A percentile compares a stretch with the other conserved stretches of the same genome.
Evolutionary conservation across 768 basidiomycete genomes (phyloP).

Genomic region (Dacryopinax spathularia): DNA sequence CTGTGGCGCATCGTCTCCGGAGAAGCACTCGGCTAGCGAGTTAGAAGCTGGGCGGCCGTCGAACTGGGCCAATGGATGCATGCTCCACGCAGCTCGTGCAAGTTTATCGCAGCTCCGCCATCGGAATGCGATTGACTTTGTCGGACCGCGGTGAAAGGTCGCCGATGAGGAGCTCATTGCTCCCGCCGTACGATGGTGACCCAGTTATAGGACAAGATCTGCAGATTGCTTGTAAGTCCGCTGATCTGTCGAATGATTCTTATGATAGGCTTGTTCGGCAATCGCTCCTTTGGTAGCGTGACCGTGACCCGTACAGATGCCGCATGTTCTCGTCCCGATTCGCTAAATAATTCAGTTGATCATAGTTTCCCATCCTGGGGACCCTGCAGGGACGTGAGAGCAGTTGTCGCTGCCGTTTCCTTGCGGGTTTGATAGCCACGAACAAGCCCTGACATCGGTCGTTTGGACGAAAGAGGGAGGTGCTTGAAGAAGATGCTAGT

Average conservation of each 20-base stretch:
- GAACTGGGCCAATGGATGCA: neutral
- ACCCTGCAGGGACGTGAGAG: neutral
- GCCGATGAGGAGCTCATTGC: too few species aligned
- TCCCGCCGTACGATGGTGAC: too few species aligned
- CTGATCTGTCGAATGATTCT: too few species aligned
- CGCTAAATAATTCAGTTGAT: neutral
- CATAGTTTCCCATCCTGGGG: neutral
- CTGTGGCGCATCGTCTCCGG: constrained; percentile 1
- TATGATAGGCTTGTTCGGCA: too few species aligned
- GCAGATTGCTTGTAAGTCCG: too few species aligned
- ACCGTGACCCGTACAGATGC: neutral
- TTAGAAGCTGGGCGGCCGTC: neutral
- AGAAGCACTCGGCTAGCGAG: constrained; percentile 3
- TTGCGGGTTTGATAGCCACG: too few species aligned
- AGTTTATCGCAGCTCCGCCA: neutral
- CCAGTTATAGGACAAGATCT: too few species aligned
- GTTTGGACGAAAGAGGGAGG: too few species aligned
- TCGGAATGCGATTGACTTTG: neutral
- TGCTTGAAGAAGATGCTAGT: too few species aligned
- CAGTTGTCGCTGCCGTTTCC: too few species aligned
- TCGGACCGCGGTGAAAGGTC: too few species aligned
- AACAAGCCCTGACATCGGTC: too few species aligned
- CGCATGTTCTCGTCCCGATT: neutral
- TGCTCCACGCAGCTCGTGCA: neutral
- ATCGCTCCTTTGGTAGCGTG: neutral